phyloP scores from a whole-genome alignment of 2,329 filamentous ascomycete genomes.

The Penicillium sp. region DNA sequence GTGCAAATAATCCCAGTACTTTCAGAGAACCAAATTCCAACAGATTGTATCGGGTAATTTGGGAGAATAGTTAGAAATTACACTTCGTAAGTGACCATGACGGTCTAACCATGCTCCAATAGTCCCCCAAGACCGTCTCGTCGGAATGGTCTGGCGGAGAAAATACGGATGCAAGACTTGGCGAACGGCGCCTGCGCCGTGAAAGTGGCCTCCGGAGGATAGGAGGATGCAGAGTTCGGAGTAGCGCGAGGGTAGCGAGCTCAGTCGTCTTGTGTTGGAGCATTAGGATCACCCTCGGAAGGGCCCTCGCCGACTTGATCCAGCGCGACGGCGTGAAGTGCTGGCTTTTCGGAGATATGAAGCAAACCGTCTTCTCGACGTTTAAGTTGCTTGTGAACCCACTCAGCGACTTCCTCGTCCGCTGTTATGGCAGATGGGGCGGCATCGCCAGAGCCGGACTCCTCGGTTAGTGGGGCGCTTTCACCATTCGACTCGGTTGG shows the following conservation, averaged over 20 bases:
- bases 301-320: constrained; percentile 61
- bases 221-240: constrained; percentile 8
- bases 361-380: constrained; percentile 61
- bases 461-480: constrained; percentile 37
- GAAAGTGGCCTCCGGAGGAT: constrained; percentile 3
- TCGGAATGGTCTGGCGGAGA: not conserved
- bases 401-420: constrained; percentile 80
- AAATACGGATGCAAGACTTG: not conserved
- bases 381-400: constrained; percentile 73
- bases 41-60: not conserved
- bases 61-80: not conserved
- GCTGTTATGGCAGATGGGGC: constrained; percentile 50
- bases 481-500: constrained; percentile 64
- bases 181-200: constrained; percentile 23
- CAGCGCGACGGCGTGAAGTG: constrained; percentile 81
- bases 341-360: constrained; percentile 64
- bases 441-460: constrained; percentile 31
- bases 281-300: constrained; percentile 29
- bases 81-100: not conserved
- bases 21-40: not conserved
- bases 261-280: constrained; percentile 14
- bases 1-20: not conserved
- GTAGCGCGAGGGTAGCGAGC: not conserved
- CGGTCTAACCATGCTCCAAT: not conserved
- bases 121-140: not conserved